These are phyloP conservation scores for Thyridium curvatum DNA, from an alignment of 2,329 filamentous ascomycete species.

Conservation along the genomic window DNA sequence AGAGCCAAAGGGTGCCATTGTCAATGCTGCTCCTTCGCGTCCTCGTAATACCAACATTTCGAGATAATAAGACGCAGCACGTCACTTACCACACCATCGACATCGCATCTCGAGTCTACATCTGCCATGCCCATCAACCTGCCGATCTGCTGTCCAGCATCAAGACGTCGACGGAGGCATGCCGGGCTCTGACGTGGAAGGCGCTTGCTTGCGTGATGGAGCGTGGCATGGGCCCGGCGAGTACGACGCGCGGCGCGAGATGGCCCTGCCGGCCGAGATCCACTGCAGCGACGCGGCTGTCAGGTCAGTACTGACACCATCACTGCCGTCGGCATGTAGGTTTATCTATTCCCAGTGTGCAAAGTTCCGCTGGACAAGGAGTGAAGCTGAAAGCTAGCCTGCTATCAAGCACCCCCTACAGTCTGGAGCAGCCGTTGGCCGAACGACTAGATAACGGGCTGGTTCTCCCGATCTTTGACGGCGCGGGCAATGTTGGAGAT, in stretches of 20 bases:
- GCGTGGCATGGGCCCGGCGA: constrained; percentile 31
- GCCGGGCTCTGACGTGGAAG: constrained; percentile 37
- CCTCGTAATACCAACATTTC: too few relatives aligned
- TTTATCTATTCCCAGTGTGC: too few relatives aligned
- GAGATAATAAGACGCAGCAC: too few relatives aligned
- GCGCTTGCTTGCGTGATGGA: constrained; percentile 25
- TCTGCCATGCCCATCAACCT: too few relatives aligned
- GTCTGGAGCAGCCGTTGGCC: constrained; percentile 25
- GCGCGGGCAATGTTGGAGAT: constrained; percentile 45
- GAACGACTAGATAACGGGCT: constrained; percentile 32
- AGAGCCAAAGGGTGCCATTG: too few relatives aligned
- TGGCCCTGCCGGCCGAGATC: constrained; percentile 42
- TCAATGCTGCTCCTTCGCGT: too few relatives aligned
- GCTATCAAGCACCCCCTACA: too few relatives aligned
- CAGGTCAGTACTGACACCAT: constrained; percentile 39
- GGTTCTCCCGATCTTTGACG: constrained; percentile 40
- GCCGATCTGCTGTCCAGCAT: constrained; percentile 41
- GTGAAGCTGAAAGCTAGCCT: too few relatives aligned
- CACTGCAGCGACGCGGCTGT: constrained; percentile 41
- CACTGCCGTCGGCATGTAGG: constrained; percentile 41
- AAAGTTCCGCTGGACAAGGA: too few relatives aligned
- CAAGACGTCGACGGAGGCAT: constrained; percentile 41
- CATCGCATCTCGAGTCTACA: too few relatives aligned
- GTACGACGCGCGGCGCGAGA: constrained; percentile 31
- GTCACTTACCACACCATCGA: too few relatives aligned